Evolutionary conservation across 2,329 filamentous ascomycete species (phyloP).

Genomic region (Clarireedia monteithiana): DNA sequence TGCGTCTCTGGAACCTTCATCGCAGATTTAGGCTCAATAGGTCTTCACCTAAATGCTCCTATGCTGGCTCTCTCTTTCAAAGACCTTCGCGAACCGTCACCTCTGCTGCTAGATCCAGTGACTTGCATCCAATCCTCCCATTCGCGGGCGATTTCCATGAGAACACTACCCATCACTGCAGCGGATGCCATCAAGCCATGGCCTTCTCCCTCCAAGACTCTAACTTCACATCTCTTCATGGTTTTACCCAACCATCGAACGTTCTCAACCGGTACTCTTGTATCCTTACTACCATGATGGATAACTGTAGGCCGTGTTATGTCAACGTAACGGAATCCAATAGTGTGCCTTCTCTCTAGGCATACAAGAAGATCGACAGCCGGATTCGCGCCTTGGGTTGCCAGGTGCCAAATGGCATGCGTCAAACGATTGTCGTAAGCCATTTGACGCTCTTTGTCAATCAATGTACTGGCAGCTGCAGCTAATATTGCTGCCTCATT

Average conservation of each 20-base stretch:
- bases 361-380: conserved; percentile 90
- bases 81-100: conserved; percentile 21
- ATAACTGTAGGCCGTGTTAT: conserved; percentile 88
- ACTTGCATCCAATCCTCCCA: conserved; percentile 81
- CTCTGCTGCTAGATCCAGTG: conserved; percentile 33
- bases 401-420: conserved; percentile 88
- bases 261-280: conserved; percentile 88
- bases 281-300: conserved; percentile 86
- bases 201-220: conserved; percentile 83
- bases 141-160: conserved; percentile 89
- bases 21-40: not conserved
- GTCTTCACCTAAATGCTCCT: conserved; percentile 25
- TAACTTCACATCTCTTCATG: conserved; percentile 88
- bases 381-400: conserved; percentile 85
- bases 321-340: conserved; percentile 95
- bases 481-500: conserved; percentile 31
- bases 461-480: conserved; percentile 52
- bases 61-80: conserved; percentile 28
- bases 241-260: conserved; percentile 90
- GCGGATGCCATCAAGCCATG: conserved; percentile 96
- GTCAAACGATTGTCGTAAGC: conserved; percentile 82
- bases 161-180: conserved; percentile 83
- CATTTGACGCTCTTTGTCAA: conserved; percentile 63
- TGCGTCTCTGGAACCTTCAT: conserved; percentile 1
- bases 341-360: conserved; percentile 80